Conservation (phyloP, 108 stramenopile species). For the Nitzschia sp. region DNA sequence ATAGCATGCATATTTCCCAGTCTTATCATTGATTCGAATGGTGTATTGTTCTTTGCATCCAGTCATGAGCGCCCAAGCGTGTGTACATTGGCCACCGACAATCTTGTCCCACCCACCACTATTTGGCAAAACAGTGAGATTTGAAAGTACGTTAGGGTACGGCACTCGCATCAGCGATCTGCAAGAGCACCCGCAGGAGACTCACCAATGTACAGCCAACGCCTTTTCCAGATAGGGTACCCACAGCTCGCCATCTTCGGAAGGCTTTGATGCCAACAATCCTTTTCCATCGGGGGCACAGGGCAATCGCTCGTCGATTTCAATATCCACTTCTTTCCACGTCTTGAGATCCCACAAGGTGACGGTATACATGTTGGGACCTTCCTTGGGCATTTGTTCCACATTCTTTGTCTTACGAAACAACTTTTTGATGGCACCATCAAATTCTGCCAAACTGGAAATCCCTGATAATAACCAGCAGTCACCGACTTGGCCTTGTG, state of each 20-base stretch:
- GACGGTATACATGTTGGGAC: conserved; percentile 39
- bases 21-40: conserved; percentile 33
- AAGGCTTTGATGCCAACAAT: conserved; percentile 35
- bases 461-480: conserved; percentile 52
- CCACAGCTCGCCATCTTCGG: conserved; percentile 52
- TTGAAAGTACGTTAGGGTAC: too few species aligned
- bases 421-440: conserved; percentile 46
- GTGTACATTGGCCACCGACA: conserved; percentile 42
- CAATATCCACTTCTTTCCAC: conserved; percentile 43
- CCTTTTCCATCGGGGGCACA: conserved; percentile 32
- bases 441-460: conserved; percentile 46
- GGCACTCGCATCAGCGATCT: neutral
- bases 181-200: neutral
- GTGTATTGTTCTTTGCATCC: conserved; percentile 51
- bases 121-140: neutral
- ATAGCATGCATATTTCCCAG: conserved; percentile 24
- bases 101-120: conserved; percentile 46
- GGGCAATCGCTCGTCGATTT: conserved; percentile 43
- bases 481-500: conserved; percentile 47
- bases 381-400: conserved; percentile 30
- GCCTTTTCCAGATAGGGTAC: conserved; percentile 49
- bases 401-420: conserved; percentile 46
- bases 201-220: conserved; percentile 40
- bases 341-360: conserved; percentile 41
- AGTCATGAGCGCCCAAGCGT: conserved; percentile 50